These are phyloP conservation scores for Begonia masoniana DNA, from an alignment of 306 rosid genomes.

Conservation along the genomic window DNA sequence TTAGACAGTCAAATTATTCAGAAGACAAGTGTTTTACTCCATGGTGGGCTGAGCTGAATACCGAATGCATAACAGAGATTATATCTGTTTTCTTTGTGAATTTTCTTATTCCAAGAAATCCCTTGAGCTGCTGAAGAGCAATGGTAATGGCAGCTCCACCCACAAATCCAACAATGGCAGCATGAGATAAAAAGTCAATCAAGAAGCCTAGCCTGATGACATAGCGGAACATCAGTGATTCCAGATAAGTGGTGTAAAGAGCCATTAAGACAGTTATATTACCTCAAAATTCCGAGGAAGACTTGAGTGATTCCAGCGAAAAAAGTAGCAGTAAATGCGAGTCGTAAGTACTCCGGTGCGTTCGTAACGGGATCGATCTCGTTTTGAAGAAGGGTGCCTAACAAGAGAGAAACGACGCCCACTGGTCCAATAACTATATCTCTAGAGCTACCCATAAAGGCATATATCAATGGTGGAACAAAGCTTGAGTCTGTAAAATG, in stretches of 20 bases:
- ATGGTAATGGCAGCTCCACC: constrained; percentile 98
- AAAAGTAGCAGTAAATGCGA: constrained; percentile 23
- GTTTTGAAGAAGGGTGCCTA: constrained; percentile 15
- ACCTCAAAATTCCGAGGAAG: constrained; percentile 22
- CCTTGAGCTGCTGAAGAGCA: constrained; percentile 94
- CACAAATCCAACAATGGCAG: constrained; percentile 95
- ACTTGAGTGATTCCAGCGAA: constrained; percentile 23
- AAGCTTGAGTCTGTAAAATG: constrained; percentile 23
- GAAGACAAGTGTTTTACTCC: constrained; percentile 38
- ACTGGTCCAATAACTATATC: constrained; percentile 31
- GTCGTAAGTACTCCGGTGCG: constrained; percentile 11
- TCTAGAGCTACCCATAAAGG: constrained; percentile 30
- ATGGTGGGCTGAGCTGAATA: constrained; percentile 46
- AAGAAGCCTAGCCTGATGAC: constrained; percentile 74
- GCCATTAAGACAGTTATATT: neutral
- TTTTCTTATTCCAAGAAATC: constrained; percentile 64
- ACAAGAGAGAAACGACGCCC: constrained; percentile 26
- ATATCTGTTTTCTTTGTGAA: constrained; percentile 73
- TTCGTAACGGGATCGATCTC: constrained; percentile 11
- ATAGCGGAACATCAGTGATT: neutral
- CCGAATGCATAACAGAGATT: constrained; percentile 56
- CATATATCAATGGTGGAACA: constrained; percentile 27
- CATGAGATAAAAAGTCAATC: constrained; percentile 92
- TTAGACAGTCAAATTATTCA: constrained; percentile 1
- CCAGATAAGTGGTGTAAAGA: neutral